Evolutionary conservation across 176 grass and related monocot genomes (phyloP), one percentile per base, ranked within the genome.

Genomic region (Cocos nucifera): DNA sequence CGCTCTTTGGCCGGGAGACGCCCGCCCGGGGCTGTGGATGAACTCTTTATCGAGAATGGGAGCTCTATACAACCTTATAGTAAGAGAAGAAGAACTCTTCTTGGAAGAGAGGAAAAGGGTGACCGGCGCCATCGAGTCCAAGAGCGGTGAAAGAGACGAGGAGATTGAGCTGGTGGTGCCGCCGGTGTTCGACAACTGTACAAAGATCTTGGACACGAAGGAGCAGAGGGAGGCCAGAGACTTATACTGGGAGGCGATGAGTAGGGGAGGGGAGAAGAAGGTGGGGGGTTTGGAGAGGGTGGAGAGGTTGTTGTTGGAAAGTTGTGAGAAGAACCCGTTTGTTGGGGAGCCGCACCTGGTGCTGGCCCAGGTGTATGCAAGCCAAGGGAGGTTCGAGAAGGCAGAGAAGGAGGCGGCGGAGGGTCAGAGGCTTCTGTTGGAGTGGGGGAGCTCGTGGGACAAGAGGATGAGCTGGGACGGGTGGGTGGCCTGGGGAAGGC

Each of bases 381-480:
- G 85, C 64, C 2, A 1, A 7, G 73, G 53, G n/a, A 89, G 57
- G 65, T 83, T 75, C 12, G 78, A 66, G 15, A 81, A 82, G 58
- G 85, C 89, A 5, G 75, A 17, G 17, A 16, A 5, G 25, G 78
- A 63, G 61, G 79, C 73, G 17, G 76, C 69, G 54, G 51, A 19
- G 0, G 89, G 89, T 26, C 19, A 89, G 82, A 23, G 15, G 50
- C 76, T 95, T 66, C 1, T 95, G 65, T 69, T 95, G 20, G 62
- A 83, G 62, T 95, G 82, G 89, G 89, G 89, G 57, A 86, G 82
- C 58, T 77, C 73, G 76, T 89, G 89, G 89, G 89, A 95, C 76
- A 95, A 95, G 89, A 77, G 89, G 49, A 80, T 89, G 79, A 60
- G 65, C 6, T 89, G 89, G 89, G 89, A 89, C 5, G 85, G 82